A percentile compares a stretch with the other conserved stretches of the same genome.
phyloP scores from a whole-genome alignment of 83 land plant species.

The Thuja plicata region DNA sequence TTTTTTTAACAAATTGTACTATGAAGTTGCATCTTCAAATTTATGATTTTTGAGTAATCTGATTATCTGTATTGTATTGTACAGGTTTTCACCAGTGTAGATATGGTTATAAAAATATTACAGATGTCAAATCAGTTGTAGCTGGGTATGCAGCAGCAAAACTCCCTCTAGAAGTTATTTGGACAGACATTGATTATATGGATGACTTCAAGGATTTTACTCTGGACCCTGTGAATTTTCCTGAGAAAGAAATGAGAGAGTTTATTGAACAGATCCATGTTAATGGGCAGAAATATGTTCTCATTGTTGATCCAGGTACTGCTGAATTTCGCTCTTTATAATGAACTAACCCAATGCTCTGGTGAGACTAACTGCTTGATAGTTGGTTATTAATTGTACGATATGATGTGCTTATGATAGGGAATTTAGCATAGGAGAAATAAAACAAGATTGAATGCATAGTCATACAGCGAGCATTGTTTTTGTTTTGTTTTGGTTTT shows the following conservation, averaged over 20 bases:
- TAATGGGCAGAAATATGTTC: constrained; percentile 69
- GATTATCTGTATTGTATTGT: neutral
- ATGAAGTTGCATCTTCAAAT: neutral
- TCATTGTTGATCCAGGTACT: constrained; percentile 83
- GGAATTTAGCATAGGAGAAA: too few relatives aligned
- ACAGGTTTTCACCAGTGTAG: constrained; percentile 86
- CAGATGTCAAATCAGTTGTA: constrained; percentile 64
- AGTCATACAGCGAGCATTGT: too few relatives aligned
- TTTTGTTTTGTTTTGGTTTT: too few relatives aligned
- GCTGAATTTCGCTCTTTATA: neutral
- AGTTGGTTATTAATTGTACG: neutral
- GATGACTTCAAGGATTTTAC: constrained; percentile 88
- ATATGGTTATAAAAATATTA: constrained; percentile 67
- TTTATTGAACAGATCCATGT: constrained; percentile 64
- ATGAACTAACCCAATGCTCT: neutral
- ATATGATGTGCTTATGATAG: neutral
- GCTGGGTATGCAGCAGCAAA: constrained; percentile 54
- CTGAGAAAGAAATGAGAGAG: constrained; percentile 40
- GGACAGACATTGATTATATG: constrained; percentile 97
- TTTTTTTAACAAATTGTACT: neutral
- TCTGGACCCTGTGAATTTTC: constrained; percentile 79
- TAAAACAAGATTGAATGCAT: too few relatives aligned
- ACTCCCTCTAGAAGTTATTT: constrained; percentile 85
- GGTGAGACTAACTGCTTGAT: neutral
- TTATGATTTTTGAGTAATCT: neutral